These are phyloP conservation scores for Limonium bicolor DNA, from an alignment of 148 eudicot genomes.

Conservation along the genomic window DNA sequence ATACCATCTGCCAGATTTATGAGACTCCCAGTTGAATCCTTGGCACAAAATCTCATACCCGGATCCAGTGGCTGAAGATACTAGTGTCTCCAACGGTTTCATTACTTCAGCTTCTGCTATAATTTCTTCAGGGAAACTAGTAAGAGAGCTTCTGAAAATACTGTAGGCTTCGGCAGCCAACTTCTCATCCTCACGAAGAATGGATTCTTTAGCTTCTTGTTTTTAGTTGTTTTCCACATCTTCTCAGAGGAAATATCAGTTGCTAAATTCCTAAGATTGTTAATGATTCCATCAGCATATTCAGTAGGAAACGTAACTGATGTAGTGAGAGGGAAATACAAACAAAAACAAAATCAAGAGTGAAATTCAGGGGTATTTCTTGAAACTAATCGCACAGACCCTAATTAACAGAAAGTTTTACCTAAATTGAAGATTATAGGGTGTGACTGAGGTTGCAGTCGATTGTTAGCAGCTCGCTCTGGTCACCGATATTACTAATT, in stretches of 20 bases:
- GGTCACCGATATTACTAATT: too few relatives aligned
- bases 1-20: constrained; percentile 86
- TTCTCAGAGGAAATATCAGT: constrained; percentile 55
- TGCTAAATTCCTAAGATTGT: constrained; percentile 50
- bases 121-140: constrained; percentile 28
- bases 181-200: constrained; percentile 91
- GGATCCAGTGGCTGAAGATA: constrained; percentile 76
- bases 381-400: too few relatives aligned
- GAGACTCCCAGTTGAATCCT: constrained; percentile 96
- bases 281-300: constrained; percentile 51
- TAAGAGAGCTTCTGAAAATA: constrained; percentile 52
- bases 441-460: too few relatives aligned
- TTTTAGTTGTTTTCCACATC: constrained; percentile 44
- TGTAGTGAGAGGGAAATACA: too few relatives aligned
- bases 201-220: constrained; percentile 54
- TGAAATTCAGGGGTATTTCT: too few relatives aligned
- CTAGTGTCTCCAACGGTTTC: constrained; percentile 18
- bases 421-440: too few relatives aligned
- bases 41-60: constrained; percentile 77
- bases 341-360: too few relatives aligned
- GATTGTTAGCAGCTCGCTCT: too few relatives aligned
- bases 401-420: too few relatives aligned
- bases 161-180: constrained; percentile 94
- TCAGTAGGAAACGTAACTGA: too few relatives aligned
- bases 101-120: constrained; percentile 22